These are phyloP conservation scores for Lobosporangium transversale DNA, from an alignment of 192 early-diverging fungal species.

Conservation along the genomic window DNA sequence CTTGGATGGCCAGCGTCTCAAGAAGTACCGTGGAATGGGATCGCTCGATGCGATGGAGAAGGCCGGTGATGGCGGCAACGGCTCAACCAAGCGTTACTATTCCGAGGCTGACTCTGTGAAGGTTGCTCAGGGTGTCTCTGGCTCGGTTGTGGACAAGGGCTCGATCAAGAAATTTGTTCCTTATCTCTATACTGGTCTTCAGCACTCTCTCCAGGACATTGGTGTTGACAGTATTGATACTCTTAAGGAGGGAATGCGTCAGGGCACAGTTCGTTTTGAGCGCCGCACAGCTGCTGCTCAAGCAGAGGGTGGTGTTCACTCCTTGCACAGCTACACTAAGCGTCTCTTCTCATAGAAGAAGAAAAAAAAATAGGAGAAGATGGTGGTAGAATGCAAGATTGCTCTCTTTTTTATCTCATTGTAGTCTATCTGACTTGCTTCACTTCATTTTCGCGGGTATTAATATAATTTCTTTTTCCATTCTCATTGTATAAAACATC, in stretches of 20 bases:
- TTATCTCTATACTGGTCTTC: slow-evolving; percentile 92
- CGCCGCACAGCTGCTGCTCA: slow-evolving; percentile 94
- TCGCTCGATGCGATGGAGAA: slow-evolving; percentile 97
- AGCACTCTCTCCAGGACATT: slow-evolving; percentile 98
- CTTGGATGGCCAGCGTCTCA: slow-evolving; percentile 95
- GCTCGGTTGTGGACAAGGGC: slow-evolving; percentile 98
- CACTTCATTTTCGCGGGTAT: no score
- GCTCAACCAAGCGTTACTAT: slow-evolving; percentile 92
- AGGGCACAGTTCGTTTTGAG: slow-evolving; percentile 90
- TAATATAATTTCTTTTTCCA: no score
- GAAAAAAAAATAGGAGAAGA: no score
- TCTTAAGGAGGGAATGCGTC: slow-evolving; percentile 74
- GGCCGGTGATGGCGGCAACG: slow-evolving; percentile 75
- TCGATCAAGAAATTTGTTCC: slow-evolving; percentile 92
- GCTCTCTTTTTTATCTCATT: no score
- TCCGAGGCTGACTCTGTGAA: slow-evolving; percentile 97
- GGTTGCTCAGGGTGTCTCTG: slow-evolving; percentile 98
- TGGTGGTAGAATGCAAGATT: no score
- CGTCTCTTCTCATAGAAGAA: slow-evolving; percentile 49
- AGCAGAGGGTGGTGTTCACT: slow-evolving; percentile 96
- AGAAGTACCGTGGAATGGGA: slow-evolving; percentile 99
- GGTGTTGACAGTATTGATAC: slow-evolving; percentile 75
- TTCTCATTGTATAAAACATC: no score
- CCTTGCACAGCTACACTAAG: slow-evolving; percentile 54
- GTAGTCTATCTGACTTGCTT: no score